Conservation (phyloP, 441 rosid genomes). For the Corymbia citriodora region DNA sequence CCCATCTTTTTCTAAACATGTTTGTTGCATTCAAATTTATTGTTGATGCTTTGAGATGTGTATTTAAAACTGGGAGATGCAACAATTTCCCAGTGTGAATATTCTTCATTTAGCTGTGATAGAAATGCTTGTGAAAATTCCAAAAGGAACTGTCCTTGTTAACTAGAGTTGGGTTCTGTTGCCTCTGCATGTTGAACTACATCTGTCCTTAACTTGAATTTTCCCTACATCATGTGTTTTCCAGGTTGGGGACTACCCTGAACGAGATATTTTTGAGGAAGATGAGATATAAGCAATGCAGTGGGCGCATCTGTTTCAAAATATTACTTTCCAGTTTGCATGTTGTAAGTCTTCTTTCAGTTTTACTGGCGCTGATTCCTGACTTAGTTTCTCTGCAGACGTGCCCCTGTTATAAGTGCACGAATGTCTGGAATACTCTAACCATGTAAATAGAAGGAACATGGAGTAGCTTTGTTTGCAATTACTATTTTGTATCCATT, state of each 20-base stretch:
- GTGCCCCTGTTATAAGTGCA: not conserved
- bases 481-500: not conserved
- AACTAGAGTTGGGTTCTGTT: not conserved
- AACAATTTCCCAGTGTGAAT: not conserved
- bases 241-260: slow-evolving; percentile 68
- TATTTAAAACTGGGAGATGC: not conserved
- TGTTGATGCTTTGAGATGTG: not conserved
- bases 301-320: not conserved
- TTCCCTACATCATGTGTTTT: not conserved
- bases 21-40: not conserved
- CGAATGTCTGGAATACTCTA: not conserved
- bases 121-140: not conserved
- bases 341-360: not conserved
- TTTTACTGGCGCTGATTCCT: not conserved
- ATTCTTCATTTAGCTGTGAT: not conserved
- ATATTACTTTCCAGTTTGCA: not conserved
- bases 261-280: slow-evolving; percentile 54
- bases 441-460: not conserved
- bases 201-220: not conserved
- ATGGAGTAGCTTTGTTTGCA: not conserved
- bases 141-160: not conserved
- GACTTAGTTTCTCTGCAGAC: not conserved
- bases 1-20: not conserved
- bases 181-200: not conserved
- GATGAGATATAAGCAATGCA: slow-evolving; percentile 38